These are phyloP conservation scores for Artomyces pyxidatus DNA, from an alignment of 768 basidiomycete genomes.

Conservation along the genomic window DNA sequence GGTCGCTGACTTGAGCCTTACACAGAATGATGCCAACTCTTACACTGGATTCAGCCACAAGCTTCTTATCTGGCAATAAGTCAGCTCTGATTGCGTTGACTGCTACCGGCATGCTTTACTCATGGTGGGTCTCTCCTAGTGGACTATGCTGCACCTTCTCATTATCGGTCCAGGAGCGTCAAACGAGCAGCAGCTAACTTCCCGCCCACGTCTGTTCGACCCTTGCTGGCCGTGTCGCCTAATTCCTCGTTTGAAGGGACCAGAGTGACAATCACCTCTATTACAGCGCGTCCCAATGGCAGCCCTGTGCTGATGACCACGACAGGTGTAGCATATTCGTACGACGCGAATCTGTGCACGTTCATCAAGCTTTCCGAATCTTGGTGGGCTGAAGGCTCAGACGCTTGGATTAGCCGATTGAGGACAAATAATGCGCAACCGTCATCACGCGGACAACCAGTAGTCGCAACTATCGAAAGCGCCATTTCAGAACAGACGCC, in stretches of 20 bases:
- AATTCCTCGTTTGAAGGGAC: slow-evolving; percentile 24
- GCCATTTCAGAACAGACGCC: slow-evolving; percentile 20
- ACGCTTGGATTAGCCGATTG: slow-evolving; percentile 68
- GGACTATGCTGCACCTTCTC: background rate
- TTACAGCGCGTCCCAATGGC: slow-evolving; percentile 70
- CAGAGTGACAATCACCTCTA: slow-evolving; percentile 47
- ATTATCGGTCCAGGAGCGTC: slow-evolving; percentile 50
- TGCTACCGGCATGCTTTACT: slow-evolving; percentile 58
- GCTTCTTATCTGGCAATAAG: slow-evolving; percentile 60
- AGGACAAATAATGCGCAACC: slow-evolving; percentile 45
- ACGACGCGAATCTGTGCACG: slow-evolving; percentile 53
- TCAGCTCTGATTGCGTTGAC: slow-evolving; percentile 67
- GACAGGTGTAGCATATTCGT: slow-evolving; percentile 72
- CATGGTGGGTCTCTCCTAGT: slow-evolving; percentile 47
- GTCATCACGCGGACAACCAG: slow-evolving; percentile 32
- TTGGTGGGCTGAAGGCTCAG: slow-evolving; percentile 83
- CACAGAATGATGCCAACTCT: slow-evolving; percentile 71
- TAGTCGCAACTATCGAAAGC: slow-evolving; percentile 20
- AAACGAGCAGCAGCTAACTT: slow-evolving; percentile 60
- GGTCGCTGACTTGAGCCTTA: background rate
- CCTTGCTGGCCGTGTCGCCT: slow-evolving; percentile 48
- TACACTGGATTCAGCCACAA: slow-evolving; percentile 60
- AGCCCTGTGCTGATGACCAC: slow-evolving; percentile 70
- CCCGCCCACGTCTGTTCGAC: slow-evolving; percentile 51
- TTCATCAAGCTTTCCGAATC: slow-evolving; percentile 74